Evolutionary conservation across 805 yeast genomes (phyloP), one percentile per base, ranked within the genome.

Genomic region (Priceomyces castillae): DNA sequence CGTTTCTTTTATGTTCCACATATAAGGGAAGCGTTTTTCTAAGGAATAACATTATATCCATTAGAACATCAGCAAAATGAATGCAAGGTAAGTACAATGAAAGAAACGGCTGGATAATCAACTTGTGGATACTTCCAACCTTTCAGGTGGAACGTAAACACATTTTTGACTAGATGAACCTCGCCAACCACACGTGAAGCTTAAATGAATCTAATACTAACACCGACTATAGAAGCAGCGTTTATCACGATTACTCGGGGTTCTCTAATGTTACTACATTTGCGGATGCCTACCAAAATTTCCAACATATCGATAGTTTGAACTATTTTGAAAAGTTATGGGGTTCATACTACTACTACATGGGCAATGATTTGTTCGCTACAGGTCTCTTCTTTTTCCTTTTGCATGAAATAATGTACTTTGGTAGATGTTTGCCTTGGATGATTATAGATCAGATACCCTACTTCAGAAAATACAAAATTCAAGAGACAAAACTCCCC

Each of bases 381-480:
- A 92, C 98, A 1, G 99, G 98, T 3, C 64, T 90, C 37, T 67
- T 92, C 64, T 83, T 90, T 59, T 88, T 92, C 63, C 57, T 76
- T 33, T 71, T 88, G 43, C 99, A 92, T 66, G 99, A 92, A 68
- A 51, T 86, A 41, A 79, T 87, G 78, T 92, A 92, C 69, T 92
- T 94, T 62, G 94, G 92, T 41, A 81, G 98, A 62, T 85, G 90
- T 59, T 58, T 92, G 51, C 98, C 98, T 16, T 92, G 97, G 97
- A 78, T 80, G 63, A 77, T 92, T 50, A 78, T 92, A 52, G 98
- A 90, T 64, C 74, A 78, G 56, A 80, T 90, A 46, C 95, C 96
- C 31, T 87, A 77, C 62, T 94, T 92, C 77, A 78, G 82, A 57
- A 81, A 77, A 65, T 92, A 80, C 75, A 92, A 92, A 70, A 84